Conservation (phyloP, 2,329 filamentous ascomycete genomes). For the Aschersonia sp. region DNA sequence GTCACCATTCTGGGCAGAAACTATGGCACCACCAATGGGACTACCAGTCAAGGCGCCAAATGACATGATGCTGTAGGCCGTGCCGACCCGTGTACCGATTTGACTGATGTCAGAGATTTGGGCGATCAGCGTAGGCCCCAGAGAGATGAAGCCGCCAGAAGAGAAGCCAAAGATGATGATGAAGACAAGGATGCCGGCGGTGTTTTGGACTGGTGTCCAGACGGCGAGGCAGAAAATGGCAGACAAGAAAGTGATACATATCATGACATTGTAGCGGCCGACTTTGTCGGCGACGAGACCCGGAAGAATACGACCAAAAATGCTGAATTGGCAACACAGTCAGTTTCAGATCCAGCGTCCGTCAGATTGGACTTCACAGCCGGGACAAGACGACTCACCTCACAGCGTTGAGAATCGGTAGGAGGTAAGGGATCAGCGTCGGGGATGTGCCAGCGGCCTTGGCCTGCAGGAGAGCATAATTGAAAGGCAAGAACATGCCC, state of each 20-base stretch:
- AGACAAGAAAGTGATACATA: conserved; percentile 35
- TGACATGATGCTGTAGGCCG: conserved; percentile 44
- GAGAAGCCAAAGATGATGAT: conserved; percentile 54
- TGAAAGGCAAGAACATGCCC: conserved; percentile 40
- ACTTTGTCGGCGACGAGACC: conserved; percentile 30
- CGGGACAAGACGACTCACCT: conserved; percentile 17
- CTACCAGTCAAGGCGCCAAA: conserved; percentile 52
- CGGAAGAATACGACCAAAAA: conserved; percentile 35
- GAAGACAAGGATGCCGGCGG: conserved; percentile 48
- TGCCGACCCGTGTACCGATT: conserved; percentile 54
- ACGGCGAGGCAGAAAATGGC: conserved; percentile 29
- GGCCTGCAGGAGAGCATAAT: conserved; percentile 35
- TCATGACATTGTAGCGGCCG: conserved; percentile 32
- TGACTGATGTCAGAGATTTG: conserved; percentile 57
- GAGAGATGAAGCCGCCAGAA: conserved; percentile 47
- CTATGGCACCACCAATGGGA: conserved; percentile 51
- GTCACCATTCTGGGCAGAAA: conserved; percentile 32
- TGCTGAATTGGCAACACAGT: conserved; percentile 15
- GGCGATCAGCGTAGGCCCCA: conserved; percentile 49
- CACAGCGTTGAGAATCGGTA: conserved; percentile 42
- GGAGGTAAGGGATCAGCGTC: conserved; percentile 27
- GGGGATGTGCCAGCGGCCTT: conserved; percentile 25
- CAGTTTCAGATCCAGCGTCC: too few species aligned
- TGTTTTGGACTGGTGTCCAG: conserved; percentile 32
- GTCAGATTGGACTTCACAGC: too few species aligned